These are phyloP conservation scores for Calonectria crousiana DNA, from an alignment of 2,329 filamentous ascomycete genomes.

Conservation along the genomic window DNA sequence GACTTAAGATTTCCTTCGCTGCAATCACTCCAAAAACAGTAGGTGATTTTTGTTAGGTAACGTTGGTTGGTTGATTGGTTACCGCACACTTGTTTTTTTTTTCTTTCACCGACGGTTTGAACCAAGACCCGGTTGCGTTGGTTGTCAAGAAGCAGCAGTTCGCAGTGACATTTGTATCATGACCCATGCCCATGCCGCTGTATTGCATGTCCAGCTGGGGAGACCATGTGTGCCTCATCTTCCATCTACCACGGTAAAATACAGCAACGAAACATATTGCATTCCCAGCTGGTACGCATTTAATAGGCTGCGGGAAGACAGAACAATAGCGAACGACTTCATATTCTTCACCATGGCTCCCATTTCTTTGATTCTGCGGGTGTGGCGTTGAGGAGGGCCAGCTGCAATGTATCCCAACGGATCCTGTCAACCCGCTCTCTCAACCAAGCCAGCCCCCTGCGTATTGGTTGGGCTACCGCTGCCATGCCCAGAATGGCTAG, in stretches of 20 bases:
- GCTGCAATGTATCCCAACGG: conserved; percentile 4
- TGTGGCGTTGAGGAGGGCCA: conserved; percentile 1
- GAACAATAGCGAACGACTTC: background rate
- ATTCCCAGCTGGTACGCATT: background rate
- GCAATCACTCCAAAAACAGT: background rate
- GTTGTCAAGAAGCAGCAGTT: background rate
- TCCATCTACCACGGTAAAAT: background rate
- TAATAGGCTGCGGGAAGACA: background rate
- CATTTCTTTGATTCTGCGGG: background rate
- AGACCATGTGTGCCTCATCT: conserved; percentile 4
- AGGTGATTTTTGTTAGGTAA: background rate
- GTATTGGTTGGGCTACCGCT: conserved; percentile 7
- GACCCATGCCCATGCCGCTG: background rate
- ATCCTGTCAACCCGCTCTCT: background rate
- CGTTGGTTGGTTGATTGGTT: background rate
- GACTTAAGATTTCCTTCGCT: background rate
- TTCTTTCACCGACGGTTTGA: conserved; percentile 6
- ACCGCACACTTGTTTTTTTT: background rate
- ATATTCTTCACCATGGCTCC: background rate
- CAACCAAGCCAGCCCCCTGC: conserved; percentile 2
- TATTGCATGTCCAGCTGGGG: background rate
- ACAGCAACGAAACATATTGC: background rate
- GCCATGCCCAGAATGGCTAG: background rate
- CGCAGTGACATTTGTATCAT: background rate
- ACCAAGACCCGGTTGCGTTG: background rate